Conservation (phyloP, 768 basidiomycete genomes). For the Rhodotorula babjevae region DNA sequence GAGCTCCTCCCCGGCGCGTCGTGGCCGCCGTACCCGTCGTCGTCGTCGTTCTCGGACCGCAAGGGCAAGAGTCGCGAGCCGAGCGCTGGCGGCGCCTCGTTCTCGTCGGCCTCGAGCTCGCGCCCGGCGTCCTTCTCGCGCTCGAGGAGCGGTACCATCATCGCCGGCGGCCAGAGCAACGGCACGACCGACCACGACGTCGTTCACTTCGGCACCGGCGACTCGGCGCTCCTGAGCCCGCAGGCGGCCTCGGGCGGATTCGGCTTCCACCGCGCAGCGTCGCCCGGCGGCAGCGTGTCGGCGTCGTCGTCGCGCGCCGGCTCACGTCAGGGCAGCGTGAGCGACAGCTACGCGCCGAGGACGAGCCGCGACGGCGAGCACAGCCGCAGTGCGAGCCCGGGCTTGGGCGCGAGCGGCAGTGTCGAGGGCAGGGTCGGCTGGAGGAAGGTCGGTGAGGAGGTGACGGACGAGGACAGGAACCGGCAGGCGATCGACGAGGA, state of each 20-base stretch:
- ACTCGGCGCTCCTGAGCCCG: conserved; percentile 13
- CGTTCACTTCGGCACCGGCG: neutral
- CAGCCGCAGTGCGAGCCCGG: conserved; percentile 1
- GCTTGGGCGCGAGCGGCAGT: neutral
- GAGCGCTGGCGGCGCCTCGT: too few relatives aligned
- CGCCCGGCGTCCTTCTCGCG: neutral
- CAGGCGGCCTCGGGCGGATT: neutral
- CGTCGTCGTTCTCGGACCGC: neutral
- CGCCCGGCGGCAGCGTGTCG: neutral
- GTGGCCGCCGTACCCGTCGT: neutral
- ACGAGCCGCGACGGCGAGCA: neutral
- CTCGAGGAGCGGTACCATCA: conserved; percentile 1
- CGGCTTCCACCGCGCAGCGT: conserved; percentile 3
- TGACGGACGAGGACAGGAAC: conserved; percentile 3
- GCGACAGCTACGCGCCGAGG: too few relatives aligned
- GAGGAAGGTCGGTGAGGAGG: conserved; percentile 26
- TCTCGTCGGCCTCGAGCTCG: neutral
- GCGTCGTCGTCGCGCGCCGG: neutral
- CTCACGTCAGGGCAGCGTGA: too few relatives aligned
- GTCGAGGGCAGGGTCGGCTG: conserved; percentile 7
- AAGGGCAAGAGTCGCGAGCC: conserved; percentile 26
- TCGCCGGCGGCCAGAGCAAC: neutral
- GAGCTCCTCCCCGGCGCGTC: conserved; percentile 17
- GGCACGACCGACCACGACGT: conserved; percentile 1
- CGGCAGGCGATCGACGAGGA: conserved; percentile 16